phyloP scores from a whole-genome alignment of 805 yeast genomes.

The Saccharomycopsis fermentans region DNA sequence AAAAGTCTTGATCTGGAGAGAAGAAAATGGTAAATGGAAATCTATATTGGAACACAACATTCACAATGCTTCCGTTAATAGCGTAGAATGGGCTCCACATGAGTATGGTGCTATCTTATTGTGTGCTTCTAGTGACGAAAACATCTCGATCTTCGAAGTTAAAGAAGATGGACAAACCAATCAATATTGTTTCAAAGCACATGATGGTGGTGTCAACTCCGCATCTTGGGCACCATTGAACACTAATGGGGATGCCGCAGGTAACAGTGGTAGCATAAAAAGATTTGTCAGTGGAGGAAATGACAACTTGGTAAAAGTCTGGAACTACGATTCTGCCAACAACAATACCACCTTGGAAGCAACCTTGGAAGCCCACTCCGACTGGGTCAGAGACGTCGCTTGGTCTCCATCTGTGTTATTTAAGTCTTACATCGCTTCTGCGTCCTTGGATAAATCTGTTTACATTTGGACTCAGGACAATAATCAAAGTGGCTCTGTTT shows the following conservation, averaged over 20 bases:
- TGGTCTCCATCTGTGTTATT: slow-evolving; percentile 92
- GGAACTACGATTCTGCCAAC: slow-evolving; percentile 56
- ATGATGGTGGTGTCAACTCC: slow-evolving; percentile 86
- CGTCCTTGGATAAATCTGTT: slow-evolving; percentile 93
- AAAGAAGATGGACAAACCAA: slow-evolving; percentile 74
- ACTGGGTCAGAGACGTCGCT: slow-evolving; percentile 98
- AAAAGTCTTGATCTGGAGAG: slow-evolving; percentile 88
- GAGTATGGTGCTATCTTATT: slow-evolving; percentile 89
- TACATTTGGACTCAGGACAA: slow-evolving; percentile 88
- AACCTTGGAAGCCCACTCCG: slow-evolving; percentile 79
- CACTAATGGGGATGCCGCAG: slow-evolving; percentile 22
- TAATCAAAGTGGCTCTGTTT: slow-evolving; percentile 38
- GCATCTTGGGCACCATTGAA: slow-evolving; percentile 87
- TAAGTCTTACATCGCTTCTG: slow-evolving; percentile 86
- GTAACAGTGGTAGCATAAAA: slow-evolving; percentile 32
- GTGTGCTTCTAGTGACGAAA: slow-evolving; percentile 90
- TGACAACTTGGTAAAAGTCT: slow-evolving; percentile 85
- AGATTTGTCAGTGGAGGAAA: slow-evolving; percentile 92
- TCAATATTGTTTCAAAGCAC: slow-evolving; percentile 56
- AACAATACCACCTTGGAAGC: slow-evolving; percentile 64
- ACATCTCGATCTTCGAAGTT: slow-evolving; percentile 82
- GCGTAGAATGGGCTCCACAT: slow-evolving; percentile 95
- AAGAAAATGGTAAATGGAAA: slow-evolving; percentile 81
- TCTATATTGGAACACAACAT: slow-evolving; percentile 77
- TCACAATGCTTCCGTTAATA: slow-evolving; percentile 91